These are phyloP conservation scores for Populus hybrid DNA, from an alignment of 441 rosid genomes.

Conservation along the genomic window DNA sequence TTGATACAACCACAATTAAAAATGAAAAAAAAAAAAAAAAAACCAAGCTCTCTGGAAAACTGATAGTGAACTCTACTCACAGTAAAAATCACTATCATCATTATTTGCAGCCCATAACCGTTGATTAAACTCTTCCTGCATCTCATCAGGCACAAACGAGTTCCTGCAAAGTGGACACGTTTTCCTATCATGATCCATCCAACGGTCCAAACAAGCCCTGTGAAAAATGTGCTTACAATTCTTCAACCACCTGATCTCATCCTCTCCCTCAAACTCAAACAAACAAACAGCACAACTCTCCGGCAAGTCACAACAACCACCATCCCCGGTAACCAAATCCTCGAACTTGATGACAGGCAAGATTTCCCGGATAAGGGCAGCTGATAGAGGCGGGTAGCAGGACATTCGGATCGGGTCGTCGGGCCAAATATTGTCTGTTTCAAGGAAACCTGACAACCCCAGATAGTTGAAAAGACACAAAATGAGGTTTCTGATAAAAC, in stretches of 20 bases:
- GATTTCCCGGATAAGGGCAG: constrained; percentile 71
- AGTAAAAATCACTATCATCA: constrained; percentile 36
- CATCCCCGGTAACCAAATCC: constrained; percentile 28
- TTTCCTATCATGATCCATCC: constrained; percentile 74
- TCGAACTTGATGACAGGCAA: constrained; percentile 57
- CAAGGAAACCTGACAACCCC: constrained; percentile 80
- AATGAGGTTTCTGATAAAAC: constrained; percentile 52
- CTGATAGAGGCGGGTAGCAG: constrained; percentile 41
- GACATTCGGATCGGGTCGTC: constrained; percentile 27
- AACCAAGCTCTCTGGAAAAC: constrained; percentile 19
- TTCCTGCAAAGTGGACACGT: constrained; percentile 89
- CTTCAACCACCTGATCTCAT: constrained; percentile 67
- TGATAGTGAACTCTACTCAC: constrained; percentile 45
- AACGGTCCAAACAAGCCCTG: constrained; percentile 74
- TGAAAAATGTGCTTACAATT: constrained; percentile 80
- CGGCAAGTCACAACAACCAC: constrained; percentile 32
- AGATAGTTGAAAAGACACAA: constrained; percentile 46
- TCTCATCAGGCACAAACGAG: constrained; percentile 63
- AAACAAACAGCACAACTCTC: constrained; percentile 82
- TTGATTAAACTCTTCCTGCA: constrained; percentile 58
- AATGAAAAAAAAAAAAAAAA: no score
- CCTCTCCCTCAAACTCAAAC: constrained; percentile 63
- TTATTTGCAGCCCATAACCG: constrained; percentile 50
- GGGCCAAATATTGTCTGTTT: constrained; percentile 43
- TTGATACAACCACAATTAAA: not conserved